Percentiles rank a stretch among this genome's conserved stretches.
Evolutionary conservation across 495 filamentous ascomycete species (phyloP).

Genomic region (Penicillium pancosmium): DNA sequence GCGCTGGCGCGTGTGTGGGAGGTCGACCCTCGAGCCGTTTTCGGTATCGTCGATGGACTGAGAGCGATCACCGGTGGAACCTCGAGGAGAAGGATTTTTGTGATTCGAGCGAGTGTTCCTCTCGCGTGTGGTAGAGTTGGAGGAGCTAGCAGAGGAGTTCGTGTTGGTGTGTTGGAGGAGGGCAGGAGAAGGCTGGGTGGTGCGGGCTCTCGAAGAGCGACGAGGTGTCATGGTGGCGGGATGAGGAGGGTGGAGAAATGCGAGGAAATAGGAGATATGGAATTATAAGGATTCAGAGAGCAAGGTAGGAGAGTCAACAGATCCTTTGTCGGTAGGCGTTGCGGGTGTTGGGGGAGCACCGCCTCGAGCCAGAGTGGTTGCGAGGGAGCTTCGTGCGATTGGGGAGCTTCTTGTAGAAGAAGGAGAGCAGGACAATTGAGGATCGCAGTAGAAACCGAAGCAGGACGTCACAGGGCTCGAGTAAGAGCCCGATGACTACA

Average conservation of each 20-base stretch:
- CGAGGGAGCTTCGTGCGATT: constrained; percentile 35
- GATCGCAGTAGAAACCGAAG: constrained; percentile 35
- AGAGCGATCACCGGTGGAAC: constrained; percentile 73
- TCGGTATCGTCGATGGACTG: constrained; percentile 77
- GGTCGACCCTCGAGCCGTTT: constrained; percentile 57
- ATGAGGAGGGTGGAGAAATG: constrained; percentile 7
- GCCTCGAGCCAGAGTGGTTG: constrained; percentile 23
- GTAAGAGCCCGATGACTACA: constrained; percentile 46
- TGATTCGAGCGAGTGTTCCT: constrained; percentile 70
- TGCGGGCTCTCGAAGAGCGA: constrained; percentile 89
- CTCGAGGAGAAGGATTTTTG: constrained; percentile 72
- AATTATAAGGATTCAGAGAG: constrained; percentile 9
- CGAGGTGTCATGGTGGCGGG: constrained; percentile 65
- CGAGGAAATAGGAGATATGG: constrained; percentile 15
- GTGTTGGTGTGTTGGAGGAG: constrained; percentile 69
- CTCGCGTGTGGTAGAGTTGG: constrained; percentile 68
- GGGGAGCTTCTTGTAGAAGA: constrained; percentile 24
- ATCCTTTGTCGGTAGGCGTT: neutral
- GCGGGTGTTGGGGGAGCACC: constrained; percentile 8
- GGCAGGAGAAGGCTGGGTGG: constrained; percentile 69
- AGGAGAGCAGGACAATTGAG: constrained; percentile 25
- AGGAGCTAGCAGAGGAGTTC: constrained; percentile 79
- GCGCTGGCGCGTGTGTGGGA: constrained; percentile 70
- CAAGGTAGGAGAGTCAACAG: neutral
- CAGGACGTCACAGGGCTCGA: constrained; percentile 41